Base-by-base conservation (phyloP, 805 yeast genomes). In the Kazachstania martiniae region DNA sequence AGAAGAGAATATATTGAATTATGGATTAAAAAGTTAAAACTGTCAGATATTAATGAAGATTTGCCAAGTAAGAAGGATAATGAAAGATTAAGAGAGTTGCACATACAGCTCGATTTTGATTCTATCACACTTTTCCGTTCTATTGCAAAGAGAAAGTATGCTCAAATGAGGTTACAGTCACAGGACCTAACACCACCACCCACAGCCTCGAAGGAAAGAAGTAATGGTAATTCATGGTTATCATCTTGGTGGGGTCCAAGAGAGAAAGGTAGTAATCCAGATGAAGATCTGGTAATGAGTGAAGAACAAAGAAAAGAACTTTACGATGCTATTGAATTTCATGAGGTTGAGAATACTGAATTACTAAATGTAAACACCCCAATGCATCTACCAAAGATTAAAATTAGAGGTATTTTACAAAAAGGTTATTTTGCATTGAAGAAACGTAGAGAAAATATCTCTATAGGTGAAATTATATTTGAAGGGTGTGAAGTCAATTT, bases 271-370 rank as follows among this genome's bases (percentile, higher is more conserved):
- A 47, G 51, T 3, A 47, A 46, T 2, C 37, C 43, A 1, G 58
- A 59, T 5, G 62, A 64, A 3, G 52, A 61, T 7, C 51, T 76
- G 18, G 62, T 64, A 5, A 70, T 91, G 53, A 73, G 91, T 0
- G 94, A 84, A 10, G 94, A 86, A 43, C 95, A 91, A 49, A 68
- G 83, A 40, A 69, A 84, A 49, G 98, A 93, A 37, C 63, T 91
- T 14, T 87, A 85, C 49, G 94, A 84, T 38, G 94, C 96, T 0
- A 87, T 91, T 41, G 99, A 87, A 40, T 87, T 77, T 44, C 83
- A 87, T 44, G 95, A 87, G 39, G n/a, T n/a, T n/a, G n/a, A n/a
- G n/a, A n/a, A n/a, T n/a, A 57, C 65, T 14, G 63, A 69, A 30
- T 62, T 62, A 16, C 31, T 32, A 5, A 34, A 13, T 16, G 58